phyloP scores from a whole-genome alignment of 75 land plant species.

The Pinus albicaulis region DNA sequence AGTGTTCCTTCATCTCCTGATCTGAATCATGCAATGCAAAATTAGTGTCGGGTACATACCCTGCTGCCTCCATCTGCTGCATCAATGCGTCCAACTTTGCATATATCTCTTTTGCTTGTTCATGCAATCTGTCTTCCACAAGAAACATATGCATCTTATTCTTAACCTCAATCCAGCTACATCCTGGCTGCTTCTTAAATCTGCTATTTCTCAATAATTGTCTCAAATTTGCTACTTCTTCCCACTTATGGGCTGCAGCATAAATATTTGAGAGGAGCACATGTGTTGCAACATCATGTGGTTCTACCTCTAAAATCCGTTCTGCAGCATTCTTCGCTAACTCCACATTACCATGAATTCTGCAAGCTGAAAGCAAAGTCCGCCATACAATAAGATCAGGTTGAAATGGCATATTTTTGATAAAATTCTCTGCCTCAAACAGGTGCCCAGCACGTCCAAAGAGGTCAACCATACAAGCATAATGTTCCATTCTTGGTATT shows the following conservation, averaged over 20 bases:
- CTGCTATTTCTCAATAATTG: neutral
- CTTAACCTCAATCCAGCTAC: slow-evolving; percentile 4
- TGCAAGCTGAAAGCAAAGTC: neutral
- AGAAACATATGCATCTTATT: neutral
- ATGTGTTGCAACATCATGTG: neutral
- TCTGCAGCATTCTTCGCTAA: neutral
- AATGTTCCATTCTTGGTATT: slow-evolving; percentile 1
- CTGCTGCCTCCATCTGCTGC: neutral
- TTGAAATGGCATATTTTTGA: neutral
- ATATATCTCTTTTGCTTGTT: neutral
- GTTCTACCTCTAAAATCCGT: neutral
- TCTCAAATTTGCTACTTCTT: neutral
- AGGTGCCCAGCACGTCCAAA: neutral
- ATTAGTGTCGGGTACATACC: neutral
- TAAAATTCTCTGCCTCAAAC: neutral
- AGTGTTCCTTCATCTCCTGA: neutral
- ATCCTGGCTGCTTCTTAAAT: neutral
- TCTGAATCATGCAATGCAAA: neutral
- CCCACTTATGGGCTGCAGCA: neutral
- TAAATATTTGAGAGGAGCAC: neutral
- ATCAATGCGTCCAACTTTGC: neutral
- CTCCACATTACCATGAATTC: neutral
- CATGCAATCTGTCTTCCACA: neutral
- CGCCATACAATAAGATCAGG: neutral
- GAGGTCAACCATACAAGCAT: slow-evolving; percentile 1